Evolutionary conservation across 768 basidiomycete genomes (phyloP), one percentile per base, ranked within the genome.

Genomic region (Neoboletus magnificus): DNA sequence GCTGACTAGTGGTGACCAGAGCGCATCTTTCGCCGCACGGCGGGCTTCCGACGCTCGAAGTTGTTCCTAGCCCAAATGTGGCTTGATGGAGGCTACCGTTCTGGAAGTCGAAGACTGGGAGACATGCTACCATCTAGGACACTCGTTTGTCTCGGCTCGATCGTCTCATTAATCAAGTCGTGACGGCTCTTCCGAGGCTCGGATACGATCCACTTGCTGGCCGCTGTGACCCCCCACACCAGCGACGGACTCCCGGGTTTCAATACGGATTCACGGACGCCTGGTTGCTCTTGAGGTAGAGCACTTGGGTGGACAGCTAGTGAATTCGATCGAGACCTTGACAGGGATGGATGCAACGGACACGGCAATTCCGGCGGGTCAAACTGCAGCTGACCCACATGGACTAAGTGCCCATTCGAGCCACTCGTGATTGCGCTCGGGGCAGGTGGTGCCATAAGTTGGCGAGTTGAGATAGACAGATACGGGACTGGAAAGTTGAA

Each of bases 191-290:
- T 64, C 33, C 75, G 73, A 46, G 68, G 65, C 48, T 77, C 74
- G 16, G n/a, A n/a, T n/a, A n/a, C n/a, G 66, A 59, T 8, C 66
- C 56, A 54, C 67, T 72, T 22, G 63, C 52, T 48, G 64, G 39
- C 29, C 63, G 64, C 49, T 68, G 71, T 18, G 71, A 62, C n/a
- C n/a, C 8, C 67, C 67, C 1, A 66, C 64, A 5, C 73, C 71
- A 11, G 79, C 73, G 7, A 77, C 71, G 13, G 80, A 76, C 66
- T 82, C 85, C 80, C 81, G 82, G 10, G 77, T 67, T 89, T 88
- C 60, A 89, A 69, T 55, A 90, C 89, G 12, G 88, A 90, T 74
- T 87, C 89, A 40, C 84, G 81, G 45, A 74, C 74, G 27, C 70
- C 74, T 10, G 70, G 64, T 62, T 77, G 81, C 59, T 82, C 78